Evolutionary conservation across 768 basidiomycete species (phyloP).

Genomic region (Collybiopsis luxurians): DNA sequence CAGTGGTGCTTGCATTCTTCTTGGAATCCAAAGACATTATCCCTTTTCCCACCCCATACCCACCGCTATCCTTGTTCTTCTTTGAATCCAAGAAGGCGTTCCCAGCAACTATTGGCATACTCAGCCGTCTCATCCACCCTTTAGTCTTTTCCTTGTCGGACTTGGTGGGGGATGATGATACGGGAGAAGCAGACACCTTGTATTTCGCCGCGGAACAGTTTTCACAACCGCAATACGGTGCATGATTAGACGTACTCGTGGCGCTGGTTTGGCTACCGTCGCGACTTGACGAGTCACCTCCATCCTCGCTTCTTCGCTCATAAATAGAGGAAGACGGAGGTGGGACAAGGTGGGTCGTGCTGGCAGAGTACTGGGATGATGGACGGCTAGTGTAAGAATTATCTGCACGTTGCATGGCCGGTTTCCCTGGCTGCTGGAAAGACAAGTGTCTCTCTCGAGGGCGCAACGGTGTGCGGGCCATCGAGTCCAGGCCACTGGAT

Average conservation of each 20-base stretch:
- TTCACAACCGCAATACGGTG: constrained; percentile 66
- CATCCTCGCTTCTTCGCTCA: not conserved
- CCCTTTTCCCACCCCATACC: constrained; percentile 20
- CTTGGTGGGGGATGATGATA: constrained; percentile 14
- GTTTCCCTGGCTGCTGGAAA: constrained; percentile 25
- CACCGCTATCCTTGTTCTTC: constrained; percentile 32
- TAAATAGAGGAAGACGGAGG: constrained; percentile 19
- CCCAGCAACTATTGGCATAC: constrained; percentile 67
- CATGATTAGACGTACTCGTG: constrained; percentile 39
- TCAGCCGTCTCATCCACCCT: constrained; percentile 74
- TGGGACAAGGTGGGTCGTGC: constrained; percentile 39
- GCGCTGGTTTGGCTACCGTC: constrained; percentile 2
- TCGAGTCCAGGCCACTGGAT: constrained; percentile 16
- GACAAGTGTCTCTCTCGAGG: constrained; percentile 31
- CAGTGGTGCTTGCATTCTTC: constrained; percentile 47
- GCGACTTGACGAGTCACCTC: not conserved
- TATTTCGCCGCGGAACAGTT: constrained; percentile 62
- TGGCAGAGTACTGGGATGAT: constrained; percentile 27
- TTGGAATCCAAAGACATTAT: constrained; percentile 44
- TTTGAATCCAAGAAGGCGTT: constrained; percentile 61
- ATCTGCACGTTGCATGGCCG: not conserved
- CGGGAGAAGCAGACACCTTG: constrained; percentile 23
- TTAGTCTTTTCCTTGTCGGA: constrained; percentile 50
- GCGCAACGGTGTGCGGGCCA: constrained; percentile 6
- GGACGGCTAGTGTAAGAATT: constrained; percentile 12